Evolutionary conservation across 768 basidiomycete species (phyloP).

Genomic region (Galerina sulciceps): DNA sequence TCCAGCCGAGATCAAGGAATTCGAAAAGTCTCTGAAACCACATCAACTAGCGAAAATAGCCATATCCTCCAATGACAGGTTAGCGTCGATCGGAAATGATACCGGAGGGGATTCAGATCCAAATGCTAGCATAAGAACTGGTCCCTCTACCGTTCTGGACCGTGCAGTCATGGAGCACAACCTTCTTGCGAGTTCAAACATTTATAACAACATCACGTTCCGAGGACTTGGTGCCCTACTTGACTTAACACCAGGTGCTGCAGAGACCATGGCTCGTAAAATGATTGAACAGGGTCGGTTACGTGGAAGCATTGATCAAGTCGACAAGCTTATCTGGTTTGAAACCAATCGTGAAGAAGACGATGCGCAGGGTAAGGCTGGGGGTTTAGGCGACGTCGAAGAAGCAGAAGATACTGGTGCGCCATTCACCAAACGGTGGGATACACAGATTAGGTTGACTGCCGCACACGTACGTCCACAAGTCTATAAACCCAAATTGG

Average conservation of each 20-base stretch:
- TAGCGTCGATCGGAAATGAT: constrained; percentile 69
- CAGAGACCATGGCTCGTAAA: constrained; percentile 95
- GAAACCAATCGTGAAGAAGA: constrained; percentile 87
- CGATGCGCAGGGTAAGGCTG: constrained; percentile 92
- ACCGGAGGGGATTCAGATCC: constrained; percentile 59
- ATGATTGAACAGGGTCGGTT: constrained; percentile 99
- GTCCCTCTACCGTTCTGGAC: constrained; percentile 94
- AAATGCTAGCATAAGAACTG: constrained; percentile 75
- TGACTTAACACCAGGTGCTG: constrained; percentile 88
- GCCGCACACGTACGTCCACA: constrained; percentile 74
- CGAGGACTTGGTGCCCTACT: constrained; percentile 89
- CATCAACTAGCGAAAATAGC: constrained; percentile 95
- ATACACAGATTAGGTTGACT: constrained; percentile 87
- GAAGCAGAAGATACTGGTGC: constrained; percentile 88
- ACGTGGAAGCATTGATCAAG: constrained; percentile 94
- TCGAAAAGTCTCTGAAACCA: constrained; percentile 83
- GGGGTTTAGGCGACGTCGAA: constrained; percentile 89
- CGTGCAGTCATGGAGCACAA: constrained; percentile 99
- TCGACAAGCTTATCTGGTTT: constrained; percentile 93
- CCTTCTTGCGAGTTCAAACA: constrained; percentile 92
- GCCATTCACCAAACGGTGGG: constrained; percentile 94
- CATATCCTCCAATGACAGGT: constrained; percentile 80
- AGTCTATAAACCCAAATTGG: background rate
- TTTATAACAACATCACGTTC: constrained; percentile 98
- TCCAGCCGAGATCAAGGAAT: constrained; percentile 85